Percentiles rank a stretch among this genome's conserved stretches.
phyloP scores from a whole-genome alignment of 257 asterid genomes.

The Petrea volubilis region DNA sequence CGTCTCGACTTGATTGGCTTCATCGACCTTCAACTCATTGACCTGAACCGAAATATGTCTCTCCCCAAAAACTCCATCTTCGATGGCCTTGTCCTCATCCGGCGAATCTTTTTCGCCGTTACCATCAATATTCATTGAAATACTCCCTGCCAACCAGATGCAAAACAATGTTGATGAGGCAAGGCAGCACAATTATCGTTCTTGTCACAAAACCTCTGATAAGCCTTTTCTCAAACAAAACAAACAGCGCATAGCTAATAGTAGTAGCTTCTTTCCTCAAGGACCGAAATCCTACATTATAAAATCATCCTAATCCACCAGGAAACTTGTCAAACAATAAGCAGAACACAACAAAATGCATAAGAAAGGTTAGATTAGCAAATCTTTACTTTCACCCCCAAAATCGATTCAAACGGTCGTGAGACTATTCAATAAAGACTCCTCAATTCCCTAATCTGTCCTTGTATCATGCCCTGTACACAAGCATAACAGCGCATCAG shows the following conservation, averaged over 20 bases:
- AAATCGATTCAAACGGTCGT: conserved; percentile 27
- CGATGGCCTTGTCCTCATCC: conserved; percentile 40
- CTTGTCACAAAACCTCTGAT: conserved; percentile 37
- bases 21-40: conserved; percentile 30
- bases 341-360: conserved; percentile 18
- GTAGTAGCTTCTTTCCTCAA: conserved; percentile 39
- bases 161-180: conserved; percentile 44
- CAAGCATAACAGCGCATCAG: conserved; percentile 36
- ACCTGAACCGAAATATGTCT: conserved; percentile 21
- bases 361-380: conserved; percentile 21
- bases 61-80: conserved; percentile 37
- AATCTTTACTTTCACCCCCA: conserved; percentile 28
- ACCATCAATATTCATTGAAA: conserved; percentile 56
- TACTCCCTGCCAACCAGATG: conserved; percentile 55
- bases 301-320: conserved; percentile 39
- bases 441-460: conserved; percentile 28
- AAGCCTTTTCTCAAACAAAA: conserved; percentile 43
- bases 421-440: conserved; percentile 25
- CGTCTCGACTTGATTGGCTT: conserved; percentile 20
- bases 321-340: conserved; percentile 32
- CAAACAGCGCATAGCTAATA: conserved; percentile 44
- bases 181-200: conserved; percentile 23
- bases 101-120: conserved; percentile 45
- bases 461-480: conserved; percentile 41
- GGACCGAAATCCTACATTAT: conserved; percentile 31